Base-by-base conservation (phyloP, 495 filamentous ascomycete species). In the Tuber indicum region DNA sequence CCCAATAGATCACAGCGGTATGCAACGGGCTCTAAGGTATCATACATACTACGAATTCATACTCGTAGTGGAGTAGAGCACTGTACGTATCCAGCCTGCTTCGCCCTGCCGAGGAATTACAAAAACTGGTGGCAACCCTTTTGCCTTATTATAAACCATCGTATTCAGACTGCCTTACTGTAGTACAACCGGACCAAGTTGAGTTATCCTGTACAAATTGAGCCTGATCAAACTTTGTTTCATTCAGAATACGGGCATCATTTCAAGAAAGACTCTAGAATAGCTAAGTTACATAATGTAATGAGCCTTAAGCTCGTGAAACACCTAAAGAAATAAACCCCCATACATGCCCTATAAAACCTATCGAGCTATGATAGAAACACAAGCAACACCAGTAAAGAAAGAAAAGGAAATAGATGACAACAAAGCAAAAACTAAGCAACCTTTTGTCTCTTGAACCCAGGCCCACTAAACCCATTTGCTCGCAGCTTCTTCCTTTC, bases 401-500 rank as follows among this genome's bases (percentile, higher is more conserved):
- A 71, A 72, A n/a, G 0, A 44, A 58, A 36, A 14, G 26, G 7
- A 16, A 42, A 71, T n/a, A 74, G 9, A 75, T 47, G 66, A 70
- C 39, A 58, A 21, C n/a, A 52, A 73, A 12, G 23, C n/a, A 46
- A 46, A 70, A 52, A 58, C 52, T 42, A 79, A 43, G 32, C 43
- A 75, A 82, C 80, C 43, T 74, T 78, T 75, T 79, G 81, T 14
- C 76, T 75, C 72, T 82, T 82, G n/a, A 77, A 44, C n/a, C 75
- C 75, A 17, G 76, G 74, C 1, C 49, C 42, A 19, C 72, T 75
- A 21, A 73, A 72, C 45, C 58, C 75, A 14, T 46, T 45, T 41
- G 87, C 89, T 41, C 89, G 86, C 21, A 83, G 80, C 70, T 91
- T 87, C 83, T 94, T 95, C 49, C 88, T 86, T 80, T 95, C 91